A percentile compares a stretch with the other conserved stretches of the same genome.
These are phyloP conservation scores for Aspergillus felis DNA, from an alignment of 2,329 filamentous ascomycete genomes.

Conservation along the genomic window DNA sequence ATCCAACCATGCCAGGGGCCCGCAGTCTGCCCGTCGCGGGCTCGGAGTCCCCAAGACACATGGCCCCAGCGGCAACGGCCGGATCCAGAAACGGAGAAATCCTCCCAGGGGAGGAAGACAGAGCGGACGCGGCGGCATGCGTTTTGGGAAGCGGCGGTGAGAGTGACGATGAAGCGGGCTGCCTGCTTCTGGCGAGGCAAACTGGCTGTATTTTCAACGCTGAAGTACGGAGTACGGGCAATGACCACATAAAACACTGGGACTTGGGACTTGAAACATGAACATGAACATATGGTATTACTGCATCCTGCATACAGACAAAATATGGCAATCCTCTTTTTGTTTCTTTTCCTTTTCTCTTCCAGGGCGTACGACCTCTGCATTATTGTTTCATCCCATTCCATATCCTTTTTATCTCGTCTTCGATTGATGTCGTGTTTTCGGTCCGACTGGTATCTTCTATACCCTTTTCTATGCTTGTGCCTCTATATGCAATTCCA, in stretches of 20 bases:
- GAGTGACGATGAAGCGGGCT: not conserved
- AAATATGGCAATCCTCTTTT: not conserved
- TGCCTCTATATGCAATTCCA: not conserved
- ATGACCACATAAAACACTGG: not conserved
- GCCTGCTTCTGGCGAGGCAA: not conserved
- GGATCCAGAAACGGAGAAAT: slow-evolving; percentile 22
- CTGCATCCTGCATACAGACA: not conserved
- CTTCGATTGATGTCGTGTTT: not conserved
- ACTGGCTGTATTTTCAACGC: not conserved
- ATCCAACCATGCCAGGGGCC: slow-evolving; percentile 3
- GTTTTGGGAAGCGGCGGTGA: slow-evolving; percentile 10
- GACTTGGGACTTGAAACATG: not conserved
- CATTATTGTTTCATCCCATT: not conserved
- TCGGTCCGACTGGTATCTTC: not conserved
- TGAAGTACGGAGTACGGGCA: not conserved
- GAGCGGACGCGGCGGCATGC: slow-evolving; percentile 15
- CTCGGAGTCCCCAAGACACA: slow-evolving; percentile 27
- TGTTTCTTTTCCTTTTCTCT: not conserved
- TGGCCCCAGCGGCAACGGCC: slow-evolving; percentile 18
- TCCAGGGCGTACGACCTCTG: not conserved
- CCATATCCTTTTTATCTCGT: not conserved
- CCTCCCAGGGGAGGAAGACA: slow-evolving; percentile 2
- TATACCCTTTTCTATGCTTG: not conserved
- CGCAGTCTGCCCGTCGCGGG: slow-evolving; percentile 17
- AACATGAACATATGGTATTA: not conserved